Evolutionary conservation across 129 eudicot species (phyloP).

Genomic region (Silybum marianum): DNA sequence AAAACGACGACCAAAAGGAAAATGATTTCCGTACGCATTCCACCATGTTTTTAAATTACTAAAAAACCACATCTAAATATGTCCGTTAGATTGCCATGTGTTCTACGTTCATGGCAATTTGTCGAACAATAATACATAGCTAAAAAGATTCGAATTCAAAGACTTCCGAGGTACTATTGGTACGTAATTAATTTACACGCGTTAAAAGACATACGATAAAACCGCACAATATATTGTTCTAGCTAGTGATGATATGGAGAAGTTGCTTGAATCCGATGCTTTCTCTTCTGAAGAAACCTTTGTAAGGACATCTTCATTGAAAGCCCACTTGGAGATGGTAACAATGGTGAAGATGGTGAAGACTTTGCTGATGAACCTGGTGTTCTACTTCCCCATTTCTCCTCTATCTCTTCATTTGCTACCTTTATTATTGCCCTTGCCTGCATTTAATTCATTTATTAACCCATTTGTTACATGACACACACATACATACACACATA

Average conservation of each 20-base stretch:
- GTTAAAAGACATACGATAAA: too few relatives aligned
- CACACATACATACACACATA: too few relatives aligned
- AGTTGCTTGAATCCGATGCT: conserved; percentile 39
- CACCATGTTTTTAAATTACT: background rate
- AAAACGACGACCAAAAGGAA: background rate
- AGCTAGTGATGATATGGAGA: conserved; percentile 39
- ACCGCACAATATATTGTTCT: too few relatives aligned
- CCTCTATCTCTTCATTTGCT: conserved; percentile 41
- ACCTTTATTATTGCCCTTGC: conserved; percentile 47
- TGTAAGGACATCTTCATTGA: conserved; percentile 53
- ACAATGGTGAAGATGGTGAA: conserved; percentile 5
- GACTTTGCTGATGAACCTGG: conserved; percentile 2
- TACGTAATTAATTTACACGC: too few relatives aligned
- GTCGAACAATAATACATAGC: background rate
- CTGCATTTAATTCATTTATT: conserved; percentile 27
- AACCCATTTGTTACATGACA: background rate
- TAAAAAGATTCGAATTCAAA: background rate
- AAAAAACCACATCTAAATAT: background rate
- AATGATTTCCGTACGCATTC: background rate
- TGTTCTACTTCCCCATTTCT: background rate
- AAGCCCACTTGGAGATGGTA: conserved; percentile 34
- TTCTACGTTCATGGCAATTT: background rate
- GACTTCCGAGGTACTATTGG: background rate
- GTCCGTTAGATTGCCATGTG: background rate
- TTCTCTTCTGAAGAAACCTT: conserved; percentile 52